Base-by-base conservation (phyloP, 2,329 filamentous ascomycete species). In the Penicillium sp. region DNA sequence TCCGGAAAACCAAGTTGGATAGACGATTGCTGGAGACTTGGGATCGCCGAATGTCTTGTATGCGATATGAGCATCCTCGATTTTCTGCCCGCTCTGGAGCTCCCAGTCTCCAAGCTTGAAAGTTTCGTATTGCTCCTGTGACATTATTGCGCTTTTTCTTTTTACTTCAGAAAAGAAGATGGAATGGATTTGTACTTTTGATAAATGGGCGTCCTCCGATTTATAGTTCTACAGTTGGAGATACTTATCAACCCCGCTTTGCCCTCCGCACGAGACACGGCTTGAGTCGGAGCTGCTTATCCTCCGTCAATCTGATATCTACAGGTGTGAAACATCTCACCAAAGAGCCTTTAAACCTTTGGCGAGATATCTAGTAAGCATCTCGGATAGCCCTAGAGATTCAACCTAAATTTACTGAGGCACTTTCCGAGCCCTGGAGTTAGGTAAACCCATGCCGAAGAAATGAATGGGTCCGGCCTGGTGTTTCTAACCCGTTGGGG, bases 1-100 rank as follows among this genome's bases (percentile, higher is more conserved):
- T 58, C 86, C 86, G 19, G 85, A 87, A 70, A 87, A 93, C 89
- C 89, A 93, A 2, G 86, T 86, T 2, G 89, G 90, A 68, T 93
- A 93, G 60, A 93, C 82, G 57, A 93, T 83, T 2, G 85, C 86
- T 8, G 89, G 89, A 6, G 77, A 79, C 0, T 77, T 81, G 0
- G 83, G 70, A 55, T 86, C 78, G 21, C 90, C 90, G 64, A 89
- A 88, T 0, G 89, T 90, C 73, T 89, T 91, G 79, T 90, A 93
- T 17, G 89, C 88, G 53, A 93, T 85, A 67, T 84, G 83, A 1
- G 90, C 89, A 63, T 83, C 72, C 1, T 82, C 79, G 19, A 93
- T 80, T 6, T 75, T 79, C n/a, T 78, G 79, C 39, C 88, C 88
- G 27, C 82, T 86, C 67, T 88, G 83, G 3, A 93, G 83, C 60